These are phyloP conservation scores for Diutina neorugosa DNA, from an alignment of 1,139 yeast genomes.

Conservation along the genomic window DNA sequence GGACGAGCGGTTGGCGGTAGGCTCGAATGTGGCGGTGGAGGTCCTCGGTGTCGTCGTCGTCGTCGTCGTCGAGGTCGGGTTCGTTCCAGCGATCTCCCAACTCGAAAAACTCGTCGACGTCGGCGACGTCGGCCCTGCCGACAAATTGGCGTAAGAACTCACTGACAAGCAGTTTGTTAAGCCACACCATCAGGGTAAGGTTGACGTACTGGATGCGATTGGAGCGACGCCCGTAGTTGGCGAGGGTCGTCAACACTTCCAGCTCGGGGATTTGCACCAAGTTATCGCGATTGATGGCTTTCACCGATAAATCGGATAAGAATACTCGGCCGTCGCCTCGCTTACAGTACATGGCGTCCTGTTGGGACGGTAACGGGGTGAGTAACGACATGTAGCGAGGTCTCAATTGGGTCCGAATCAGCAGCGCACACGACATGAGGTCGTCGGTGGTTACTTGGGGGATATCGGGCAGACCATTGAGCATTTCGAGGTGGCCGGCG, in stretches of 20 bases:
- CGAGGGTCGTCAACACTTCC: conserved; percentile 23
- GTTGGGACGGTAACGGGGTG: neutral
- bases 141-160: conserved; percentile 23
- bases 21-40: neutral
- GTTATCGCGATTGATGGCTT: conserved; percentile 24
- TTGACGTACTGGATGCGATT: conserved; percentile 18
- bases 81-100: conserved; percentile 5
- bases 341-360: neutral
- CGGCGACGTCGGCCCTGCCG: conserved; percentile 3
- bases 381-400: neutral
- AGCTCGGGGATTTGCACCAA: conserved; percentile 22
- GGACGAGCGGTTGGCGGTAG: neutral
- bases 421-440: neutral
- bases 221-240: conserved; percentile 9
- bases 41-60: conserved; percentile 5
- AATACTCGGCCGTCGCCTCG: conserved; percentile 22
- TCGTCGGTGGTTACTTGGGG: neutral
- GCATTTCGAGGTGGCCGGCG: neutral
- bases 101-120: conserved; percentile 2
- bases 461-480: neutral
- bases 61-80: conserved; percentile 5
- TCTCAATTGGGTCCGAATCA: neutral
- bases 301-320: conserved; percentile 30
- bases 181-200: conserved; percentile 41
- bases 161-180: conserved; percentile 19